phyloP scores from a whole-genome alignment of 179 eudicot species.

The Vitellaria paradoxa region DNA sequence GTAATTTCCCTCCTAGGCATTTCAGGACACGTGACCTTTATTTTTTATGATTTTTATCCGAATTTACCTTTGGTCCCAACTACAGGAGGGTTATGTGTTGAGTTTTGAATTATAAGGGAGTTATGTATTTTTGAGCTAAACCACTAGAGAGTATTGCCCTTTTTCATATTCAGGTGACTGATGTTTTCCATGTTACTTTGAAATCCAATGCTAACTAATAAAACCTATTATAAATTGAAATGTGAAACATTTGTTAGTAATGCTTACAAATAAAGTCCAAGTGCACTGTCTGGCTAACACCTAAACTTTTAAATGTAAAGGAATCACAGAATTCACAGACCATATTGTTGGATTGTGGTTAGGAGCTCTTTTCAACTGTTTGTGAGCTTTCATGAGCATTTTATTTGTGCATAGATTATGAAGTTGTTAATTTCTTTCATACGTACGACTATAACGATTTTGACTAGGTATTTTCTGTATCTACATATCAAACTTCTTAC shows the following conservation, averaged over 20 bases:
- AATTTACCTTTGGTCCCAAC: no score
- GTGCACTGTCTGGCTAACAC: not conserved
- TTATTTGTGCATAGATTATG: not conserved
- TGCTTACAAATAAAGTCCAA: not conserved
- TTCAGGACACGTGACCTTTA: no score
- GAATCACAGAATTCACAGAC: not conserved
- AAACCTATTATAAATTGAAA: not conserved
- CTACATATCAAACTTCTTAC: not conserved
- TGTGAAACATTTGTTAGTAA: not conserved
- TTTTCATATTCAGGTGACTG: no score
- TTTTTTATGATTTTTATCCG: no score
- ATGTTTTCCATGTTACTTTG: not conserved
- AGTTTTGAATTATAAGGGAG: no score
- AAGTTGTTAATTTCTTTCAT: not conserved
- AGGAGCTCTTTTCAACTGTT: no score
- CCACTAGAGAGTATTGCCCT: no score
- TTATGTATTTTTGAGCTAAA: no score
- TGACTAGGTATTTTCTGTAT: not conserved
- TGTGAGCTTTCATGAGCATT: not conserved
- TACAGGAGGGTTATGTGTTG: no score
- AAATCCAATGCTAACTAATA: not conserved
- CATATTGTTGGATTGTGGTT: not conserved
- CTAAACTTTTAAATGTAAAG: not conserved
- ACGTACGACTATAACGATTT: not conserved
- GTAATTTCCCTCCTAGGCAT: no score